Conservation (phyloP, 179 eudicot species). For the Silene vulgaris region DNA sequence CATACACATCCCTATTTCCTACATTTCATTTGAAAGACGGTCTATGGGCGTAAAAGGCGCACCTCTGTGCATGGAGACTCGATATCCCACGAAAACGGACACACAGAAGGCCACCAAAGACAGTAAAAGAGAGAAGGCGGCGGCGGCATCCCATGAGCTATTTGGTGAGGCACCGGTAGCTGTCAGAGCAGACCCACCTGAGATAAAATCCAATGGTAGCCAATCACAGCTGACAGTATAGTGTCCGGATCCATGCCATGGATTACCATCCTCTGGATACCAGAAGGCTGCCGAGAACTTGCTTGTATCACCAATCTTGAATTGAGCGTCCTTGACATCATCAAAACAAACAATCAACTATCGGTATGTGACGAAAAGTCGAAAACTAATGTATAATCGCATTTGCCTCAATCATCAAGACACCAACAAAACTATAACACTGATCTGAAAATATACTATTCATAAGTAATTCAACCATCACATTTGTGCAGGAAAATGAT, state of each 20-base stretch:
- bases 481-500: neutral
- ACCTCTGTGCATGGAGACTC: constrained; percentile 30
- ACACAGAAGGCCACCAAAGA: constrained; percentile 63
- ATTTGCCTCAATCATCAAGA: neutral
- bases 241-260: constrained; percentile 76
- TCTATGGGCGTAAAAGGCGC: constrained; percentile 49
- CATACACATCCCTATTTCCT: constrained; percentile 19
- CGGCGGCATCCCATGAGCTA: constrained; percentile 64
- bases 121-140: constrained; percentile 61
- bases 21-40: constrained; percentile 32
- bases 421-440: neutral
- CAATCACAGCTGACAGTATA: constrained; percentile 73
- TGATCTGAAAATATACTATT: neutral
- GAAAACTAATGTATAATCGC: neutral
- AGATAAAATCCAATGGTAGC: constrained; percentile 49
- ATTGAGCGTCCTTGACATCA: constrained; percentile 62
- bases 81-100: constrained; percentile 52
- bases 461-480: neutral
- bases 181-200: constrained; percentile 30
- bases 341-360: constrained; percentile 6
- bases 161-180: constrained; percentile 23
- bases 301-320: constrained; percentile 67
- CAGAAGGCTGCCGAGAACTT: constrained; percentile 85
- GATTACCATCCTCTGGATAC: constrained; percentile 80
- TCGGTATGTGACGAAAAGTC: neutral